phyloP scores from a whole-genome alignment of 768 basidiomycete species.

The Termitomyces sp. region DNA sequence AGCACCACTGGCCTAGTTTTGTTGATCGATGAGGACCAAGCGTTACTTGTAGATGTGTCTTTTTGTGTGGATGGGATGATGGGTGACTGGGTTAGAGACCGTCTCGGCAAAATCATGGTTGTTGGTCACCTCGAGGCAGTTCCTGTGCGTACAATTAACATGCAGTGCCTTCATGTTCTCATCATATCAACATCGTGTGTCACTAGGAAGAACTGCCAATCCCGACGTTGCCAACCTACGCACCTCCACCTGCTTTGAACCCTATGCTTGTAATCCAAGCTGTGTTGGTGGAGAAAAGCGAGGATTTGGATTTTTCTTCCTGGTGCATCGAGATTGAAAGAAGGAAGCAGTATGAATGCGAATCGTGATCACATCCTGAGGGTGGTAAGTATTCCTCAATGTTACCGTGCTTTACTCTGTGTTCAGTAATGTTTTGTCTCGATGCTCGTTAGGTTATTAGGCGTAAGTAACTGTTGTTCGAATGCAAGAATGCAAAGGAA shows the following conservation, averaged over 20 bases:
- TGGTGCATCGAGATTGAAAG: slow-evolving; percentile 40
- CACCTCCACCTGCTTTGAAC: slow-evolving; percentile 39
- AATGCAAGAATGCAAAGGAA: not conserved
- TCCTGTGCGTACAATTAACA: slow-evolving; percentile 10
- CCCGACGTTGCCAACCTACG: slow-evolving; percentile 41
- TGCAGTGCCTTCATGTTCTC: slow-evolving; percentile 11
- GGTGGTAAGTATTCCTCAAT: not conserved
- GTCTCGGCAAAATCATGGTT: slow-evolving; percentile 48
- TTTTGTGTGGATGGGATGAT: slow-evolving; percentile 45
- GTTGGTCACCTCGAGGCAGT: slow-evolving; percentile 56
- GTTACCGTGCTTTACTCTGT: not conserved
- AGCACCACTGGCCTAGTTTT: slow-evolving; percentile 42
- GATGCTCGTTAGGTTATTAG: not conserved
- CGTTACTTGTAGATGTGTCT: slow-evolving; percentile 55
- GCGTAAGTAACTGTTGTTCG: not conserved
- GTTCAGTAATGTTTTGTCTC: not conserved
- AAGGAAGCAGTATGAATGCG: slow-evolving; percentile 2
- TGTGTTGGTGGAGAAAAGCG: slow-evolving; percentile 44
- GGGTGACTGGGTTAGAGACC: slow-evolving; percentile 51
- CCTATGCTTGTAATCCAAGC: slow-evolving; percentile 51
- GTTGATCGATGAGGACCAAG: slow-evolving; percentile 49
- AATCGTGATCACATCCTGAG: not conserved
- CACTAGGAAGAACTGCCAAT: slow-evolving; percentile 35
- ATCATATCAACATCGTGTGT: not conserved
- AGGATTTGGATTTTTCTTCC: slow-evolving; percentile 45